Evolutionary conservation across 441 rosid species (phyloP).

Genomic region (Gossypium aridum): DNA sequence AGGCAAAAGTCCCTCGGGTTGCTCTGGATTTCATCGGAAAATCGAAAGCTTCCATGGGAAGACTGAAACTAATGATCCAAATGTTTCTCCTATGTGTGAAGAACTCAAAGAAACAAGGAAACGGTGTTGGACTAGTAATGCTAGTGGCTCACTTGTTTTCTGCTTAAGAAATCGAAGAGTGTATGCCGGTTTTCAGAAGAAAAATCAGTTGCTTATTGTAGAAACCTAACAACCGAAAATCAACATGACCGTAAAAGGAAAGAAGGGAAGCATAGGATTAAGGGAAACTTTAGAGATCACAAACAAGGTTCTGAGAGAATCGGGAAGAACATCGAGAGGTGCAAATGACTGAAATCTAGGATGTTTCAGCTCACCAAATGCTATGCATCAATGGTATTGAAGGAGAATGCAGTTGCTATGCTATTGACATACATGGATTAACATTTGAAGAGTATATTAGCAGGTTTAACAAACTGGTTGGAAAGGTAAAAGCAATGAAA

Average conservation of each 20-base stretch:
- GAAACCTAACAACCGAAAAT: too few species aligned
- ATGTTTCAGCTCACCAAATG: neutral
- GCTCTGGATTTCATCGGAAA: conserved; percentile 2
- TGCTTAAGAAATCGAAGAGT: neutral
- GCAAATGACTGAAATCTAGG: neutral
- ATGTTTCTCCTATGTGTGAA: neutral
- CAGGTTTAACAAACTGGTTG: too few species aligned
- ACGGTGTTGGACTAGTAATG: neutral
- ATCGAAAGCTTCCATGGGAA: conserved; percentile 1
- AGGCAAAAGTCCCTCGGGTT: neutral
- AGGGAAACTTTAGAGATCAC: too few species aligned
- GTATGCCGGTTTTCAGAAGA: conserved; percentile 5
- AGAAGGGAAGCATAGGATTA: neutral
- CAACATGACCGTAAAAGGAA: neutral
- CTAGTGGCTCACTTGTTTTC: neutral
- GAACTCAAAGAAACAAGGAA: conserved; percentile 3
- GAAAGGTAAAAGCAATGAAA: too few species aligned
- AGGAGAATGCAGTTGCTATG: neutral
- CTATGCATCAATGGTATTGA: neutral
- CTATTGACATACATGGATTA: too few species aligned
- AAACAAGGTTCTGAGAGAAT: neutral
- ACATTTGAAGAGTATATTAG: too few species aligned
- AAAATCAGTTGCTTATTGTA: neutral
- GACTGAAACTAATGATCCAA: conserved; percentile 1
- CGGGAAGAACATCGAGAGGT: neutral